Conservation (phyloP, 2,329 filamentous ascomycete genomes). For the Botryosphaeria dothidea region DNA sequence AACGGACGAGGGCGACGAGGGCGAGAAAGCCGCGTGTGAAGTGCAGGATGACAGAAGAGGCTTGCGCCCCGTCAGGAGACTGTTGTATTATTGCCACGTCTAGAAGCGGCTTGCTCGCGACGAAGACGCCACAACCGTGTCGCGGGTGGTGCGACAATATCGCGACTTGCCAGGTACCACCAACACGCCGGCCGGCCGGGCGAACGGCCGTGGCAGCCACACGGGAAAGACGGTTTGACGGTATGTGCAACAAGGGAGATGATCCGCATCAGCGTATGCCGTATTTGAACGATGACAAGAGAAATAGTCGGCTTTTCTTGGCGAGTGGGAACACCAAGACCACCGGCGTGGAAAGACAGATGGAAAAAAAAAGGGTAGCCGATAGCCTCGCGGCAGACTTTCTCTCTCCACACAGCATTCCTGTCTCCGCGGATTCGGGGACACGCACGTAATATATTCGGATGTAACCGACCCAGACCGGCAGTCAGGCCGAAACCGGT, state of each 20-base stretch:
- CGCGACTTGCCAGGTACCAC: neutral
- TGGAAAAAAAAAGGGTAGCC: neutral
- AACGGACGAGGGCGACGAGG: too few species aligned
- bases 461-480: neutral
- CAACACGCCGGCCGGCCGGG: neutral
- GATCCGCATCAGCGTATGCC: neutral
- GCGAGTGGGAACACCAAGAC: neutral
- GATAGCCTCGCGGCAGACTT: too few species aligned
- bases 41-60: neutral
- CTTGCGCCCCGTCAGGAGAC: neutral
- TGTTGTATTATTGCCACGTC: neutral
- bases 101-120: neutral
- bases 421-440: too few species aligned
- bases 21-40: neutral
- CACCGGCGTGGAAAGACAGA: neutral
- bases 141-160: conserved; percentile 7
- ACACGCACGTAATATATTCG: neutral
- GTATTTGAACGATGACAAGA: neutral
- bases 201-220: neutral
- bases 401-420: too few species aligned
- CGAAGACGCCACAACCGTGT: conserved; percentile 10
- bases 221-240: neutral
- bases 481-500: neutral
- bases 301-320: neutral
- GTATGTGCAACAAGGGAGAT: neutral